Percentiles rank a stretch among this genome's conserved stretches.
Evolutionary conservation across 805 yeast genomes (phyloP).

Genomic region (Saccharomyces paradoxus): DNA sequence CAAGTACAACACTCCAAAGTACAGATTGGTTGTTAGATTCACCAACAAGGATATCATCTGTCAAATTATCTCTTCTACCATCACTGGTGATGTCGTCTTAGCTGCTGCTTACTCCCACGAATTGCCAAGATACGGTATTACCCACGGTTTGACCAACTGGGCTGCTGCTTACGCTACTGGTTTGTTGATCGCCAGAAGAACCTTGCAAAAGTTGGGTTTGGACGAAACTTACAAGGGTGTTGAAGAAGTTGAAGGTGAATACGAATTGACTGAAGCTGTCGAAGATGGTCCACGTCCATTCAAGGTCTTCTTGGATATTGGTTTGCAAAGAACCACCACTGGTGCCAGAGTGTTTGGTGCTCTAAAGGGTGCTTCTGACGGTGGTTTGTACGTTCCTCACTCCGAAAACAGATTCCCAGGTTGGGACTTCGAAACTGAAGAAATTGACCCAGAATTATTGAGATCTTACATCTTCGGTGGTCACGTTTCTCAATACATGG

Average conservation of each 20-base stretch:
- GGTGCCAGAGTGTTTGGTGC: slow-evolving; percentile 99
- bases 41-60: slow-evolving; percentile 99
- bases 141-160: slow-evolving; percentile 99
- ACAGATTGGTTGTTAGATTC: slow-evolving; percentile 99
- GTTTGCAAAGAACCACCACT: slow-evolving; percentile 99
- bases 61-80: slow-evolving; percentile 93
- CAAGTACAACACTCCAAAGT: slow-evolving; percentile 98
- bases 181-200: slow-evolving; percentile 97
- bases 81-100: slow-evolving; percentile 92
- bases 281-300: slow-evolving; percentile 99
- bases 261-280: slow-evolving; percentile 95
- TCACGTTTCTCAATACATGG: slow-evolving; percentile 99
- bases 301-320: slow-evolving; percentile 98
- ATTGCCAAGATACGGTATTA: slow-evolving; percentile 95
- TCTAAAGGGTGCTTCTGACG: slow-evolving; percentile 99
- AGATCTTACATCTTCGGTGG: slow-evolving; percentile 99
- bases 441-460: slow-evolving; percentile 92
- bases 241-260: slow-evolving; percentile 99
- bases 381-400: slow-evolving; percentile 99
- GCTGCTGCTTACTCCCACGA: slow-evolving; percentile 98
- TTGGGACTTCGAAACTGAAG: slow-evolving; percentile 98
- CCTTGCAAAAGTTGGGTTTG: slow-evolving; percentile 92
- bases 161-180: slow-evolving; percentile 99
- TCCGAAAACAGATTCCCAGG: slow-evolving; percentile 99
- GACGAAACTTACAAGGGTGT: slow-evolving; percentile 98